Percentiles rank a stretch among this genome's conserved stretches.
Evolutionary conservation across 148 eudicot genomes (phyloP).

Genomic region (Amaranthus cruentus): DNA sequence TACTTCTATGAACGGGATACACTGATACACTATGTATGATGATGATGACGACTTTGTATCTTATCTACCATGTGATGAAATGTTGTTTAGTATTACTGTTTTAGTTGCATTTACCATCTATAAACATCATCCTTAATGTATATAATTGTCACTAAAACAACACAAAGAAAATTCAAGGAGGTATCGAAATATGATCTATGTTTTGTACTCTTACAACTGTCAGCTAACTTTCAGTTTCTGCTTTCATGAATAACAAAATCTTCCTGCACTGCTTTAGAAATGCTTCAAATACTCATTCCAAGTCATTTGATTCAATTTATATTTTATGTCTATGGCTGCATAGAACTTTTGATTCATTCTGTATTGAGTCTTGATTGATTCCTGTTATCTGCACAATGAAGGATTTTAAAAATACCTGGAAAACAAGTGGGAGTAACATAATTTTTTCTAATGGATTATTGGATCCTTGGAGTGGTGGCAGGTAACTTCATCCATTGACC

Average conservation of each 20-base stretch:
- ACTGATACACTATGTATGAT: no score
- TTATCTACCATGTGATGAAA: not conserved
- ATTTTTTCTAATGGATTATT: slow-evolving; percentile 74
- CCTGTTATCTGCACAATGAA: slow-evolving; percentile 30
- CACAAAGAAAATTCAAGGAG: no score
- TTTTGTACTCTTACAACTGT: no score
- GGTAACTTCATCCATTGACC: slow-evolving; percentile 31
- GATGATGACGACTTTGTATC: not conserved
- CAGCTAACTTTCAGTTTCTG: no score
- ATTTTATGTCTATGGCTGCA: not conserved
- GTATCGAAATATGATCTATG: no score
- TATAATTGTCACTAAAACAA: not conserved
- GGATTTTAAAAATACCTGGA: slow-evolving; percentile 54
- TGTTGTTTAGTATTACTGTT: not conserved
- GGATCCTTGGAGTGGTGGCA: slow-evolving; percentile 98
- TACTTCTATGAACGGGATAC: no score
- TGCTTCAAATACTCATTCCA: not conserved
- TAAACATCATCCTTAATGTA: not conserved
- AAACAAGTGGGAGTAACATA: slow-evolving; percentile 70
- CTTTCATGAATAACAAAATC: not conserved
- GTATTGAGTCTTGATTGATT: slow-evolving; percentile 11
- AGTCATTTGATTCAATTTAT: not conserved
- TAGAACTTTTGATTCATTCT: not conserved
- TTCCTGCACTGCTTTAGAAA: not conserved
- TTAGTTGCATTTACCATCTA: not conserved